A percentile compares a stretch with the other conserved stretches of the same genome.
These are phyloP conservation scores for Lichtheimia ornata DNA, from an alignment of 371 early-diverging fungal species.

Conservation along the genomic window DNA sequence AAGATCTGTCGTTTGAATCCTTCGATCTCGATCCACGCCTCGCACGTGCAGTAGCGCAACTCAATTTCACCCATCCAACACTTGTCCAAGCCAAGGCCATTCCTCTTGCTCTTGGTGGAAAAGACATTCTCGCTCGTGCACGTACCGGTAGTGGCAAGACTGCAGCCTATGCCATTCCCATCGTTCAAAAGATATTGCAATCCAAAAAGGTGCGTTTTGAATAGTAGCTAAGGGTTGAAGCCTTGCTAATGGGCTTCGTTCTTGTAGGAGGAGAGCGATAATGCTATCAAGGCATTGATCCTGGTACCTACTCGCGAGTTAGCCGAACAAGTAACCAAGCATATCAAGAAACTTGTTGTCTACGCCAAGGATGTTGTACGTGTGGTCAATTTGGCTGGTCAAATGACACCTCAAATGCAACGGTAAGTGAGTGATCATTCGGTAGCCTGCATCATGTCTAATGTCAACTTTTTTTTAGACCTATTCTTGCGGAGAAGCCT, in stretches of 20 bases:
- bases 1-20: slow-evolving; percentile 49
- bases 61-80: slow-evolving; percentile 85
- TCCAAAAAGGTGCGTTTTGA: slow-evolving; percentile 60
- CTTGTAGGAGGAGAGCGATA: slow-evolving; percentile 16
- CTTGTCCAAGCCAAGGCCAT: slow-evolving; percentile 94
- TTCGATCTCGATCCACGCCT: slow-evolving; percentile 87
- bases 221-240: neutral
- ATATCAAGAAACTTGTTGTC: slow-evolving; percentile 68
- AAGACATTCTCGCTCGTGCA: slow-evolving; percentile 97
- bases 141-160: slow-evolving; percentile 99
- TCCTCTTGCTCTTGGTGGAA: slow-evolving; percentile 93
- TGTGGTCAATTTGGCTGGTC: slow-evolving; percentile 75
- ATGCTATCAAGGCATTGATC: slow-evolving; percentile 55
- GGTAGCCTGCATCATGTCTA: neutral
- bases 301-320: slow-evolving; percentile 97
- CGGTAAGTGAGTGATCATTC: slow-evolving; percentile 41
- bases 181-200: slow-evolving; percentile 86
- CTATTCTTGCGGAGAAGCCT: slow-evolving; percentile 81
- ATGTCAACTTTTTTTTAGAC: slow-evolving; percentile 42
- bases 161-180: slow-evolving; percentile 94
- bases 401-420: slow-evolving; percentile 62
- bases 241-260: neutral
- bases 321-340: slow-evolving; percentile 87
- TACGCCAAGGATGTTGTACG: slow-evolving; percentile 73
- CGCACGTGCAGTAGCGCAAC: slow-evolving; percentile 81